Evolutionary conservation across 1,139 yeast genomes (phyloP).

Genomic region (Geotrichum europaeum): DNA sequence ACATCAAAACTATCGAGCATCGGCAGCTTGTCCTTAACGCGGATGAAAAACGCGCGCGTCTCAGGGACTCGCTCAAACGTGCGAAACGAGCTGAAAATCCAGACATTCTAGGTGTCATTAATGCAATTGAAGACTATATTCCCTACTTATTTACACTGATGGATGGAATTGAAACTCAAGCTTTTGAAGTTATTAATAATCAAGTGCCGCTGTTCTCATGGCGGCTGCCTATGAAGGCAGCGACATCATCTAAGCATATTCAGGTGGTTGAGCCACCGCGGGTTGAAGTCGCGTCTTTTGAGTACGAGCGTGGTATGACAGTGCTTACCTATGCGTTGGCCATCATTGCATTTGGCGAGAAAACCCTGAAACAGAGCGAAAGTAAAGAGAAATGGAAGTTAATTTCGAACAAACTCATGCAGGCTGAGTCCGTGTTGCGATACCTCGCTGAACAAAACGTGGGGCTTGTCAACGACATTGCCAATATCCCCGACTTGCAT

Average conservation of each 20-base stretch:
- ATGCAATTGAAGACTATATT: slow-evolving; percentile 32
- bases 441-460: slow-evolving; percentile 25
- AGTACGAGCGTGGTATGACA: slow-evolving; percentile 31
- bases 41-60: slow-evolving; percentile 31
- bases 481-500: slow-evolving; percentile 25
- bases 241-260: slow-evolving; percentile 16
- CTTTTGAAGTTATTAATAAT: slow-evolving; percentile 16
- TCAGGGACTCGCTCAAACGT: slow-evolving; percentile 30
- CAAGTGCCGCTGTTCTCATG: slow-evolving; percentile 24
- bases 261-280: slow-evolving; percentile 25
- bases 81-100: slow-evolving; percentile 30
- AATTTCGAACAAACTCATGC: slow-evolving; percentile 28
- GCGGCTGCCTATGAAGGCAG: slow-evolving; percentile 29
- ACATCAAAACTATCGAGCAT: slow-evolving; percentile 23
- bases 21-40: slow-evolving; percentile 28
- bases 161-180: slow-evolving; percentile 17
- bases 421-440: slow-evolving; percentile 28
- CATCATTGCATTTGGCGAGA: slow-evolving; percentile 10
- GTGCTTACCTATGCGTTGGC: slow-evolving; percentile 31
- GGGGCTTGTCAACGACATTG: slow-evolving; percentile 13
- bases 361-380: slow-evolving; percentile 23
- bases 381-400: slow-evolving; percentile 29
- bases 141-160: slow-evolving; percentile 27
- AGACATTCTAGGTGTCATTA: slow-evolving; percentile 30
- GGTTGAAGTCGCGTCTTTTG: slow-evolving; percentile 26